Percentiles rank a stretch among this genome's conserved stretches.
phyloP scores from a whole-genome alignment of 2,329 filamentous ascomycete species.

The Aspergillus candidus region DNA sequence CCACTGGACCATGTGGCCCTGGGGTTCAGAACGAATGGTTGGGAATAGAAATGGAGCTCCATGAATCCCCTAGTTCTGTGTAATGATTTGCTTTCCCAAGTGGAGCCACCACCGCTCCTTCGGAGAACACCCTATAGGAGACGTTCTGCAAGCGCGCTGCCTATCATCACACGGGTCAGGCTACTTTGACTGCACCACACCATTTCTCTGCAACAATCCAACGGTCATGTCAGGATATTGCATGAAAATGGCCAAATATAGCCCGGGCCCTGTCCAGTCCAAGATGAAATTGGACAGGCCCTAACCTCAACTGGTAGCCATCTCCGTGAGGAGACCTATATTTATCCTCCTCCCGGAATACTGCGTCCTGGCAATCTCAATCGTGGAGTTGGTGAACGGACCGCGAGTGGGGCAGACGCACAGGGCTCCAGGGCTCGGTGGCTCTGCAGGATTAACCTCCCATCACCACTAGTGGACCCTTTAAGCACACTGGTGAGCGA shows the following conservation, averaged over 20 bases:
- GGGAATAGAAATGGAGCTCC: not conserved
- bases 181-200: constrained; percentile 6
- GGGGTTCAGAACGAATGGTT: constrained; percentile 5
- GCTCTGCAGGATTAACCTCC: constrained; percentile 13
- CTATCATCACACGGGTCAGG: constrained; percentile 12
- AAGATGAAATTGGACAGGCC: constrained; percentile 1
- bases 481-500: constrained; percentile 1
- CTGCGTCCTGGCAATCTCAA: too few relatives aligned
- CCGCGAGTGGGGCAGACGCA: not conserved
- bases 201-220: constrained; percentile 7
- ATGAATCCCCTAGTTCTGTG: not conserved
- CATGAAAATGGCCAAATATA: constrained; percentile 13
- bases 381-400: too few relatives aligned
- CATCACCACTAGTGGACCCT: constrained; percentile 14
- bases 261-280: not conserved
- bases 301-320: constrained; percentile 12
- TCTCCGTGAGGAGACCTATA: constrained; percentile 4
- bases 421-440: constrained; percentile 8
- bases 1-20: constrained; percentile 13
- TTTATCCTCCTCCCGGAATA: too few relatives aligned
- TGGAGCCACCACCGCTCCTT: constrained; percentile 11
- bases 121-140: constrained; percentile 18
- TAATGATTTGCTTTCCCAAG: constrained; percentile 13
- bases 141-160: constrained; percentile 26
- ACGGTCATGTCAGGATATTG: not conserved